A percentile compares a stretch with the other conserved stretches of the same genome.
These are phyloP conservation scores for Bipolaris gigantea DNA, from an alignment of 2,329 filamentous ascomycete genomes.

Conservation along the genomic window DNA sequence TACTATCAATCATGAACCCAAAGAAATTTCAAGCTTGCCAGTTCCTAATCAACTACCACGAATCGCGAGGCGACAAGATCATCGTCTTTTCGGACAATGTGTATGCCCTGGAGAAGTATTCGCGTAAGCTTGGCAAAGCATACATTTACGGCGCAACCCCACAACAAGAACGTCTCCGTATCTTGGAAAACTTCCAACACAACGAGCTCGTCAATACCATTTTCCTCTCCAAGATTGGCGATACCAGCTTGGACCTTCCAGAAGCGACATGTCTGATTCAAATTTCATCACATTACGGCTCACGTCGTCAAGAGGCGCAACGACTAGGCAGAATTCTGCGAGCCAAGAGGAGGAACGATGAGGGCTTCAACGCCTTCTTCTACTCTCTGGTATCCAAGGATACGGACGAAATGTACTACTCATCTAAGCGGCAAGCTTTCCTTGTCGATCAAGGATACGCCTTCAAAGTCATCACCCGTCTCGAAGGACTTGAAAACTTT, in stretches of 20 bases:
- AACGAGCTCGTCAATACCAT: conserved; percentile 89
- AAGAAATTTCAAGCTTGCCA: conserved; percentile 96
- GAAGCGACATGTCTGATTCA: conserved; percentile 97
- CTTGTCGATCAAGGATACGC: conserved; percentile 97
- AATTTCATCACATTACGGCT: conserved; percentile 96
- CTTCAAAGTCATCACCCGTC: conserved; percentile 97
- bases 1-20: conserved; percentile 96
- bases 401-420: conserved; percentile 97
- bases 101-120: conserved; percentile 85
- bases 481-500: conserved; percentile 86
- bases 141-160: conserved; percentile 90
- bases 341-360: conserved; percentile 93
- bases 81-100: conserved; percentile 99
- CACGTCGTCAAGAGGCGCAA: conserved; percentile 93
- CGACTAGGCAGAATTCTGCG: conserved; percentile 88
- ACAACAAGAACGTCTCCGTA: conserved; percentile 80
- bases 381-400: conserved; percentile 97
- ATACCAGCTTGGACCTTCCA: conserved; percentile 94
- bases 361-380: conserved; percentile 99
- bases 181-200: conserved; percentile 93
- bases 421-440: conserved; percentile 94
- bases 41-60: conserved; percentile 97
- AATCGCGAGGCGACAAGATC: conserved; percentile 91
- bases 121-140: conserved; percentile 78
- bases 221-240: conserved; percentile 95